These are phyloP conservation scores for Cydonia oblonga DNA, from an alignment of 331 rosid species.

Conservation along the genomic window DNA sequence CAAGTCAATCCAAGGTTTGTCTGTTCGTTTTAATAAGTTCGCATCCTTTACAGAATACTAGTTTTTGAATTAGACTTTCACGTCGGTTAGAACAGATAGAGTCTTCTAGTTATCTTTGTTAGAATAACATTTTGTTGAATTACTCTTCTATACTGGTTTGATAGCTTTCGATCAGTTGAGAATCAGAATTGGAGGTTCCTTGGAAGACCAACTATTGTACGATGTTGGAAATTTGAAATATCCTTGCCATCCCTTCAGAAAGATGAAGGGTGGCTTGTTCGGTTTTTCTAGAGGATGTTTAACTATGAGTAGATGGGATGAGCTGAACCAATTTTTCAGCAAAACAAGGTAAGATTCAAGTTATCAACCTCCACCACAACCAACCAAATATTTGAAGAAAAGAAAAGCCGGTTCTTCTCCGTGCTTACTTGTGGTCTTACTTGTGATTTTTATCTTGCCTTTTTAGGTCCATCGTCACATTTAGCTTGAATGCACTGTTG, in stretches of 20 bases:
- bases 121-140: not conserved
- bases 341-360: conserved; percentile 59
- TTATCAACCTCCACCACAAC: not conserved
- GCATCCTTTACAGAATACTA: not conserved
- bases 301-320: conserved; percentile 91
- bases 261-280: conserved; percentile 52
- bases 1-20: conserved; percentile 76
- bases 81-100: not conserved
- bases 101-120: not conserved
- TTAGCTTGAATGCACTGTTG: conserved; percentile 73
- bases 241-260: conserved; percentile 84
- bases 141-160: conserved; percentile 14
- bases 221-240: conserved; percentile 51
- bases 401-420: not conserved
- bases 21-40: conserved; percentile 2
- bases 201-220: conserved; percentile 88
- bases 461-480: conserved; percentile 63
- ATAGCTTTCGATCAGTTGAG: conserved; percentile 76
- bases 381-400: not conserved
- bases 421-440: not conserved
- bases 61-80: not conserved
- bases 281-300: conserved; percentile 94
- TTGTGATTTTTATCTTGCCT: conserved; percentile 2
- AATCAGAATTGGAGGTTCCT: conserved; percentile 92
- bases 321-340: conserved; percentile 69